Conservation (phyloP, 208 protist genomes). For the Leishmania mexicana region DNA sequence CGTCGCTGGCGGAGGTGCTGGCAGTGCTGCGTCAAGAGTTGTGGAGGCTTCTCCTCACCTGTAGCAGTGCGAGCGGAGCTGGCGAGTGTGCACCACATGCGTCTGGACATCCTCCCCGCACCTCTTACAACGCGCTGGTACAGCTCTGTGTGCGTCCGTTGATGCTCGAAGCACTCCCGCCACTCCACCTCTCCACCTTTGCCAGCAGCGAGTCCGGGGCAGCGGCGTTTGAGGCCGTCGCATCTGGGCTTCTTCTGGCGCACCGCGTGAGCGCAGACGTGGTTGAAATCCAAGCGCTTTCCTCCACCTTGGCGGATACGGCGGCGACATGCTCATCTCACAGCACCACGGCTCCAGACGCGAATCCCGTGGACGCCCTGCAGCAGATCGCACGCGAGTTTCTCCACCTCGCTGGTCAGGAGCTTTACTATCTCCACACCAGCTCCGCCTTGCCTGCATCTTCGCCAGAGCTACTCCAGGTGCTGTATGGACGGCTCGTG, state of each 20-base stretch:
- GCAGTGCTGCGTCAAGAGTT: conserved; percentile 21
- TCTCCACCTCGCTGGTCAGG: conserved; percentile 14
- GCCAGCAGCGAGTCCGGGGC: background rate
- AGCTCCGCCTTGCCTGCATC: background rate
- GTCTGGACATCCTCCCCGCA: background rate
- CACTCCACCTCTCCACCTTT: background rate
- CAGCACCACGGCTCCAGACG: no score
- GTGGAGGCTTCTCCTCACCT: conserved; percentile 4
- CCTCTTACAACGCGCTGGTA: background rate
- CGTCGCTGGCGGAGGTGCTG: conserved; percentile 4
- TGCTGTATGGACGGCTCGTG: background rate
- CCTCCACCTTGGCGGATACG: background rate
- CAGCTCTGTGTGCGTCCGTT: conserved; percentile 6
- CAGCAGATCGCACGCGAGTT: conserved; percentile 6
- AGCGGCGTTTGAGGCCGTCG: background rate
- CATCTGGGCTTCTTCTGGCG: background rate
- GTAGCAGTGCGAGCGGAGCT: background rate
- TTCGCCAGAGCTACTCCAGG: background rate
- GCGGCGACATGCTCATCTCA: background rate
- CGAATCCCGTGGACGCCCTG: background rate
- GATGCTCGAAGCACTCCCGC: conserved; percentile 7
- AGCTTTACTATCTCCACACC: conserved; percentile 5
- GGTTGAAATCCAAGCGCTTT: background rate
- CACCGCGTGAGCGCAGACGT: background rate
- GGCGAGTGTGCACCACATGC: background rate